Evolutionary conservation across 805 yeast species (phyloP), one percentile per base, ranked within the genome.

Genomic region (Candida tibetensis): DNA sequence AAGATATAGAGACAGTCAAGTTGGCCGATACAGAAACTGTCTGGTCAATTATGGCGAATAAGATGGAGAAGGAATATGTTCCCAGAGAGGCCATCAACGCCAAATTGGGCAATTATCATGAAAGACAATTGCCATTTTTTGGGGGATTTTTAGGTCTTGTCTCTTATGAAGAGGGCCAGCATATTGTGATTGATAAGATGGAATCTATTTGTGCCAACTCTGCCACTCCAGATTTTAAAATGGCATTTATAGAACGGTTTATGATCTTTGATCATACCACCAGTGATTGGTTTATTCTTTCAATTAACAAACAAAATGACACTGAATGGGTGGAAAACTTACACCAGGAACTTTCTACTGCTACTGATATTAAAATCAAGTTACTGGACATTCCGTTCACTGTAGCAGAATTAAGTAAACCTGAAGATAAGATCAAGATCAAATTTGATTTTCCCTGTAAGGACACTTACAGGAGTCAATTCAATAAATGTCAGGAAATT

Each of bases 111-210:
- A 31, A 40, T 6, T 29, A 43, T 15, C 55, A 52, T 26, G 18
- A 43, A 2, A 48, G 66, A 5, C 61, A 64, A 0, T 63, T 87
- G 14, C 95, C 96, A 1, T 93, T 93, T 51, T 65, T 79, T 40
- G 98, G 99, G n/a, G 99, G 99, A 0, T 70, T 86, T 22, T 67
- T 90, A 38, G 99, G 99, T 4, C 69, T 83, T 29, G 59, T 93
- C 8, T 83, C 95, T 0, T 93, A 93, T 55, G 99, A 91, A 57
- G 91, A 85, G 62, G 95, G 95, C 0, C 74, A 74, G 17, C 71
- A 69, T 42, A 48, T 76, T 6, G 41, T 57, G 2, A 27, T 56
- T 5, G 50, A 60, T 4, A 56, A 58, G 3, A 47, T 74, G 29
- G 59, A 62, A 30, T 65, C 71, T 23, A 45, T 73, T 2, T 66